These are phyloP conservation scores for Schizochytrium sp. DNA, from an alignment of 108 stramenopile species.

Conservation along the genomic window DNA sequence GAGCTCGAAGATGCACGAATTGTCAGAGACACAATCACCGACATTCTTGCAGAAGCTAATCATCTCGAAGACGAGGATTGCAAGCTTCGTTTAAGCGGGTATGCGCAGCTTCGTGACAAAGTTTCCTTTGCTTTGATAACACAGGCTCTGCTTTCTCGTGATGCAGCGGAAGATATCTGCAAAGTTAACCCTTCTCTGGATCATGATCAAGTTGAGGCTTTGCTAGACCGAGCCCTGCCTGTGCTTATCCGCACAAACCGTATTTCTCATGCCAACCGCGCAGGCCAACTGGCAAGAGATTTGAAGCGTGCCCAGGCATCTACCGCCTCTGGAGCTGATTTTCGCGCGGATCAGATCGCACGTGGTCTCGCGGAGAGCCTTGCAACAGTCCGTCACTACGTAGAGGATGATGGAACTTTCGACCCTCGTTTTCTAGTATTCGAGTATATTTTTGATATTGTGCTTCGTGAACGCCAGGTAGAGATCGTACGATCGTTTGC, in stretches of 20 bases:
- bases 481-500: slow-evolving; percentile 91
- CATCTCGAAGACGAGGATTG: slow-evolving; percentile 18
- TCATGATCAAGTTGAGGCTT: neutral
- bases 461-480: slow-evolving; percentile 95
- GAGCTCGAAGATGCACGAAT: neutral
- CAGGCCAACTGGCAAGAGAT: slow-evolving; percentile 9
- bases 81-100: neutral
- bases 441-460: slow-evolving; percentile 93
- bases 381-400: neutral
- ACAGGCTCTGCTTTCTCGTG: slow-evolving; percentile 47
- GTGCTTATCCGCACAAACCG: slow-evolving; percentile 46
- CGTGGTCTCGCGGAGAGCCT: slow-evolving; percentile 14
- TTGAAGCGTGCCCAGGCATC: neutral
- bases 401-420: slow-evolving; percentile 67
- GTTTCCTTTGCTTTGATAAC: neutral
- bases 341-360: slow-evolving; percentile 39
- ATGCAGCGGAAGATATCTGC: neutral
- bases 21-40: neutral
- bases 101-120: slow-evolving; percentile 14
- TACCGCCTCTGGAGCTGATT: neutral
- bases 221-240: slow-evolving; percentile 6
- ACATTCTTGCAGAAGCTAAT: slow-evolving; percentile 5
- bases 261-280: slow-evolving; percentile 28
- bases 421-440: slow-evolving; percentile 97
- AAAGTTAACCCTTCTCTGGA: slow-evolving; percentile 25